Conservation (phyloP, 2,329 filamentous ascomycete genomes). For the Venturiaceae sp. region DNA sequence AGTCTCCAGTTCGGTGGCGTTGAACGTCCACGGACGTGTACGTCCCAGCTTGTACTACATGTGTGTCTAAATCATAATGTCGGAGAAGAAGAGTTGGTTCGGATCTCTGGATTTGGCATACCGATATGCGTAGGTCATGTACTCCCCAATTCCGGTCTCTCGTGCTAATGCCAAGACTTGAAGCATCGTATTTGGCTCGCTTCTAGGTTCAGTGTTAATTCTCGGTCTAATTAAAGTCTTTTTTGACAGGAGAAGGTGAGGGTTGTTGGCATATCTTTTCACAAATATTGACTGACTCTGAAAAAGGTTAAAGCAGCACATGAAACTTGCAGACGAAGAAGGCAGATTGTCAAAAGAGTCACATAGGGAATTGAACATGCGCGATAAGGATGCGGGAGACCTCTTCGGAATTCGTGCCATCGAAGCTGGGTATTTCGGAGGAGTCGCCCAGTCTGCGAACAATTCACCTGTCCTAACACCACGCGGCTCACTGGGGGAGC, state of each 20-base stretch:
- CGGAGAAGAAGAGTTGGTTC: slow-evolving; percentile 4
- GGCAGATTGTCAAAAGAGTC: slow-evolving; percentile 24
- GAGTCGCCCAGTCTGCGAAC: slow-evolving; percentile 23
- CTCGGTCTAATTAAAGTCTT: slow-evolving; percentile 24
- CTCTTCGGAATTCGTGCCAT: slow-evolving; percentile 30
- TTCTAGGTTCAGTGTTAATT: slow-evolving; percentile 21
- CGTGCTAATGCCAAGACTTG: background rate
- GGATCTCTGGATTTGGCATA: background rate
- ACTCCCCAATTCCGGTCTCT: background rate
- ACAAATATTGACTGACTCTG: background rate
- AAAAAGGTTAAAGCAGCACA: slow-evolving; percentile 11
- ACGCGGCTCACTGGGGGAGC: background rate
- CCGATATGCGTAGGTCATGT: slow-evolving; percentile 4
- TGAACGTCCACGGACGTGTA: background rate
- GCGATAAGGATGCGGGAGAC: slow-evolving; percentile 19
- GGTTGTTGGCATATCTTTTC: background rate
- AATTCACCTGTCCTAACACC: background rate
- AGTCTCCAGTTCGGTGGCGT: background rate
- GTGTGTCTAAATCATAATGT: background rate
- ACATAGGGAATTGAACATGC: slow-evolving; percentile 13
- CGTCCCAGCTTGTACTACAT: background rate
- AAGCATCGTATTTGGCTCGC: slow-evolving; percentile 23
- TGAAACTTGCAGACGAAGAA: slow-evolving; percentile 19
- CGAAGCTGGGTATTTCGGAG: slow-evolving; percentile 30
- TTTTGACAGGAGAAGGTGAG: slow-evolving; percentile 24